Evolutionary conservation across 345 rosid species (phyloP).

Genomic region (Adansonia digitata): DNA sequence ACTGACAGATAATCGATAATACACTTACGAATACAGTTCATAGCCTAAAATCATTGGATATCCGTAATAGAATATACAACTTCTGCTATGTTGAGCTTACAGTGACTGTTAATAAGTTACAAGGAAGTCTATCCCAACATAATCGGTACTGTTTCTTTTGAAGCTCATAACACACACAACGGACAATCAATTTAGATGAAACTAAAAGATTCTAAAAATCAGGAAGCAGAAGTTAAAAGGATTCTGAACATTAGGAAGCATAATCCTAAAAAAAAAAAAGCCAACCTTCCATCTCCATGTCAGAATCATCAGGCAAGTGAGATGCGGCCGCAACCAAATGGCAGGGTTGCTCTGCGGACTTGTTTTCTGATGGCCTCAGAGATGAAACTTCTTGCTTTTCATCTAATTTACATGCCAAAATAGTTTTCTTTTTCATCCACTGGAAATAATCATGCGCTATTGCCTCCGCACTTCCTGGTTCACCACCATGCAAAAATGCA

Average conservation of each 20-base stretch:
- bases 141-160: neutral
- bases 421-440: neutral
- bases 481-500: constrained; percentile 5
- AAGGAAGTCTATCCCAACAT: neutral
- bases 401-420: constrained; percentile 8
- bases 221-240: neutral
- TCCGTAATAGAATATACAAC: neutral
- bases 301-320: constrained; percentile 45
- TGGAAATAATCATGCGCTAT: neutral
- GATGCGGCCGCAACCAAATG: constrained; percentile 18
- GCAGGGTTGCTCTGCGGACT: constrained; percentile 9
- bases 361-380: constrained; percentile 19
- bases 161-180: neutral
- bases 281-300: constrained; percentile 93
- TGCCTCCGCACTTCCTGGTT: neutral
- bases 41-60: neutral
- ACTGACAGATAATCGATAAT: neutral
- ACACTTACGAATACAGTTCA: neutral
- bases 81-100: neutral
- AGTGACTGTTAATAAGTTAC: neutral
- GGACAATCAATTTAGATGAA: neutral
- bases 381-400: constrained; percentile 8
- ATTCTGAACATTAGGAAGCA: constrained; percentile 7
- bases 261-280: neutral
- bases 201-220: neutral